Base-by-base conservation (phyloP, 2,329 filamentous ascomycete genomes). In the Drechslerella stenobrocha region DNA sequence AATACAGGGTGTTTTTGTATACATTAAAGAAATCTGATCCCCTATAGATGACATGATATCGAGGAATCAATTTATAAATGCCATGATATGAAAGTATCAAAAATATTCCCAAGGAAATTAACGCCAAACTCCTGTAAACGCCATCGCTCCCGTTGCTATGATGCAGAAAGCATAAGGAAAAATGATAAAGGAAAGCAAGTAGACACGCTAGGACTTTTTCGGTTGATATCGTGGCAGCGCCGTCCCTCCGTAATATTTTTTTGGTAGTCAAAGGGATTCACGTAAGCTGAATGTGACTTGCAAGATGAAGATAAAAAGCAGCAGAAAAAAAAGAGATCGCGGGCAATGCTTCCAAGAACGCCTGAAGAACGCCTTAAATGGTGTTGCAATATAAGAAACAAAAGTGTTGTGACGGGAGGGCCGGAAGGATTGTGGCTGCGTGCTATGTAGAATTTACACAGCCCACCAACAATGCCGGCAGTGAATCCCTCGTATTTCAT, bases 61-160 rank as follows among this genome's bases (percentile, higher is more conserved):
- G 18, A 5, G 4, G 13, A 5, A 42, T 7, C 3, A 18, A 20
- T 42, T 2, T 42, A 5, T 4, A 42, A 20, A 42, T 5, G 37
- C 13, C 11, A 4, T 13, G 11, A 37, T 13, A 20, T 20, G 37
- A 42, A 42, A 3, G 15, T 20, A 18, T 3, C 4, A 42, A 47
- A 47, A 13, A 26, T 26, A 18, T 26, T 30, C 5, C 5, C 28
- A 30, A 18, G 18, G 4, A 3, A 18, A 37, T 4, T 7, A 37
- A 13, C 15, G n/a, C 3, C 4, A 42, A 42, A 42, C 37, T 42
- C 37, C 37, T 2, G 11, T n/a, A 26, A 11, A 47, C 44, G 44
- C 37, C 37, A 4, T 18, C 37, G 37, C 37, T 42, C 37, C 37
- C 37, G 4, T 42, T 18, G 37, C 37, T 42, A 42, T 20, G 15